These are phyloP conservation scores for Pythium aristosporum DNA, from an alignment of 352 stramenopile species.

Conservation along the genomic window DNA sequence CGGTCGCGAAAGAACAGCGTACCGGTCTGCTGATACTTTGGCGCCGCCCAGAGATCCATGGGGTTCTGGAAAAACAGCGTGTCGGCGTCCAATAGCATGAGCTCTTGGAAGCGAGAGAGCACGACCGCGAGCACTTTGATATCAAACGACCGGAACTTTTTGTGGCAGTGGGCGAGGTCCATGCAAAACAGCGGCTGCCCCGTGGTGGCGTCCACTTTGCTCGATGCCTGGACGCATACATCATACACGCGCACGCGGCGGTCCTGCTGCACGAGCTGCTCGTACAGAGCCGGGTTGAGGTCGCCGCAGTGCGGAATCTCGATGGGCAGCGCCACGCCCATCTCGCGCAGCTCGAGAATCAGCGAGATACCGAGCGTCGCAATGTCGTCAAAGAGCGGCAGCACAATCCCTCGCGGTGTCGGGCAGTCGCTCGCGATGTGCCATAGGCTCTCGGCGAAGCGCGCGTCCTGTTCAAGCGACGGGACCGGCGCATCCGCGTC, in stretches of 20 bases:
- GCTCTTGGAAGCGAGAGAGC: slow-evolving; percentile 63
- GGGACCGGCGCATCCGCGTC: neutral
- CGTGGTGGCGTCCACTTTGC: slow-evolving; percentile 14
- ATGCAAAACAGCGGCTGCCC: slow-evolving; percentile 48
- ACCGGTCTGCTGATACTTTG: slow-evolving; percentile 50
- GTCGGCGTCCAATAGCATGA: slow-evolving; percentile 83
- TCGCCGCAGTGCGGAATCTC: slow-evolving; percentile 72
- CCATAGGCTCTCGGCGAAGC: slow-evolving; percentile 13
- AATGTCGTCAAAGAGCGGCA: slow-evolving; percentile 68
- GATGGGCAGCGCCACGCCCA: slow-evolving; percentile 58
- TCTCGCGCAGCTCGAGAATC: slow-evolving; percentile 54
- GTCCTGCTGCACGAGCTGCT: slow-evolving; percentile 27
- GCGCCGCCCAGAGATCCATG: slow-evolving; percentile 46
- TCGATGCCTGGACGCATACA: slow-evolving; percentile 1
- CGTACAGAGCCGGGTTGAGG: slow-evolving; percentile 40
- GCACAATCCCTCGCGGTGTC: slow-evolving; percentile 43
- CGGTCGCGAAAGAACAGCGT: slow-evolving; percentile 75
- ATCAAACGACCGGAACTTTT: slow-evolving; percentile 52
- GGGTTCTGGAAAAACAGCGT: slow-evolving; percentile 64
- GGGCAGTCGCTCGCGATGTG: neutral
- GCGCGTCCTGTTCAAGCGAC: slow-evolving; percentile 20
- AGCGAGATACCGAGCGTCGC: slow-evolving; percentile 57
- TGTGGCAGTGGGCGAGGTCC: slow-evolving; percentile 40
- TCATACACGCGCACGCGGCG: slow-evolving; percentile 1
- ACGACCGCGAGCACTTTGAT: slow-evolving; percentile 69